Evolutionary conservation across 805 yeast genomes (phyloP).

Genomic region (Candida sphagnicola): DNA sequence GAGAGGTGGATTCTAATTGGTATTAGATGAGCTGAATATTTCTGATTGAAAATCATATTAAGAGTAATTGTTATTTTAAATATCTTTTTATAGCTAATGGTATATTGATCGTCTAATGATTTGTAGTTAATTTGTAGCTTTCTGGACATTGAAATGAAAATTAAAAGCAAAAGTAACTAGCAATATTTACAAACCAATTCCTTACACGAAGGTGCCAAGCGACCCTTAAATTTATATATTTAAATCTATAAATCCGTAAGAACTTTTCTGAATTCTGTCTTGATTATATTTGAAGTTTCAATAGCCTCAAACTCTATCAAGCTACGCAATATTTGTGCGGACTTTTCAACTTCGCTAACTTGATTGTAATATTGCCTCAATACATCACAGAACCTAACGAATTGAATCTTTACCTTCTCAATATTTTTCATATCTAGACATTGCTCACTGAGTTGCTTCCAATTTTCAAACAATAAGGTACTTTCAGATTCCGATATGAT

Average conservation of each 20-base stretch:
- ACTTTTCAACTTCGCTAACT: slow-evolving; percentile 10
- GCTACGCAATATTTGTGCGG: slow-evolving; percentile 8
- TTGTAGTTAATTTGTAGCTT: background rate
- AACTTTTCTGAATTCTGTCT: slow-evolving; percentile 21
- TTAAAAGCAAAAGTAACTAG: too few relatives aligned
- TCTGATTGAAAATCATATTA: too few relatives aligned
- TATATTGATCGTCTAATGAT: background rate
- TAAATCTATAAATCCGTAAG: background rate
- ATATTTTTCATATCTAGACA: slow-evolving; percentile 39
- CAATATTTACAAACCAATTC: too few relatives aligned
- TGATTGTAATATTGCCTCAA: slow-evolving; percentile 15
- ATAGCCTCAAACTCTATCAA: slow-evolving; percentile 15
- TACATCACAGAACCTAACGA: slow-evolving; percentile 26
- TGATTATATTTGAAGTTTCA: slow-evolving; percentile 49
- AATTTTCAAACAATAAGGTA: slow-evolving; percentile 17
- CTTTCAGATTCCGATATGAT: slow-evolving; percentile 6
- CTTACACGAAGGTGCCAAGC: background rate
- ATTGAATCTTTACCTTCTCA: slow-evolving; percentile 59
- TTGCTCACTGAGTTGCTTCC: slow-evolving; percentile 19
- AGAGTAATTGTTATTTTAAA: too few relatives aligned
- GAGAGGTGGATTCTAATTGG: slow-evolving; percentile 71
- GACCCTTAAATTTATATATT: background rate
- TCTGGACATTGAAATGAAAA: too few relatives aligned
- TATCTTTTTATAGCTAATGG: background rate
- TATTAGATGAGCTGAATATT: background rate